Conservation (phyloP, 1,284 basidiomycete species). For the Microbotryum intermedium region DNA sequence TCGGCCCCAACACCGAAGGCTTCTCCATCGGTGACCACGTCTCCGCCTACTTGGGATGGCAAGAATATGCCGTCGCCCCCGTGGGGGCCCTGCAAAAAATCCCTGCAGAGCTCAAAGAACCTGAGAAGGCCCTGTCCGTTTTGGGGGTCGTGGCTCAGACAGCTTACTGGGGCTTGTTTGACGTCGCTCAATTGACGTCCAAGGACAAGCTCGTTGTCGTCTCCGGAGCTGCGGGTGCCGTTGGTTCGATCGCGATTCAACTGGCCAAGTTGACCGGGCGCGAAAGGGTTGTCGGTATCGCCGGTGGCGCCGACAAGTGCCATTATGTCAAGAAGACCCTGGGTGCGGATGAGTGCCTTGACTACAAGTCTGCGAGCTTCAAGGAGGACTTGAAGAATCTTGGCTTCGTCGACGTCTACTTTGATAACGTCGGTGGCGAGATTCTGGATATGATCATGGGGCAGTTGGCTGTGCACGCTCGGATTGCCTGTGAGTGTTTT, state of each 20-base stretch:
- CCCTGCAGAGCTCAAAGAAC: too few species aligned
- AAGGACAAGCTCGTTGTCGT: conserved; percentile 35
- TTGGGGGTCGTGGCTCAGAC: conserved; percentile 14
- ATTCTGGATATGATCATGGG: conserved; percentile 63
- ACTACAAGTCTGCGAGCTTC: conserved; percentile 45
- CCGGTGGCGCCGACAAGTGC: conserved; percentile 14
- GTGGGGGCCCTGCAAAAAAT: conserved; percentile 27
- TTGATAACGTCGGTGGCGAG: conserved; percentile 48
- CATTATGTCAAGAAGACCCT: conserved; percentile 30
- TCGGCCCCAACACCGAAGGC: not conserved
- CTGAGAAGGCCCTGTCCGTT: conserved; percentile 5
- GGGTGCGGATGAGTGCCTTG: conserved; percentile 51
- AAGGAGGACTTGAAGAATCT: conserved; percentile 46
- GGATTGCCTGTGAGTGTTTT: conserved; percentile 47
- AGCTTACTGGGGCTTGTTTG: conserved; percentile 4
- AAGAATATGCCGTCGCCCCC: conserved; percentile 24
- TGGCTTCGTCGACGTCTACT: conserved; percentile 28
- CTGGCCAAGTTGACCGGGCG: conserved; percentile 16
- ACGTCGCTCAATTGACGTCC: conserved; percentile 9
- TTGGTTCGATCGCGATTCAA: conserved; percentile 12
- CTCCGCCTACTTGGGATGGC: conserved; percentile 17
- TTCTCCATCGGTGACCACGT: conserved; percentile 26
- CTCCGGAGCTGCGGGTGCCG: conserved; percentile 16
- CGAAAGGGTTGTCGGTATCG: conserved; percentile 18
- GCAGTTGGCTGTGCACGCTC: conserved; percentile 62